Percentiles rank a stretch among this genome's conserved stretches.
phyloP scores from a whole-genome alignment of 495 filamentous ascomycete species.

The Tuber calosporum region DNA sequence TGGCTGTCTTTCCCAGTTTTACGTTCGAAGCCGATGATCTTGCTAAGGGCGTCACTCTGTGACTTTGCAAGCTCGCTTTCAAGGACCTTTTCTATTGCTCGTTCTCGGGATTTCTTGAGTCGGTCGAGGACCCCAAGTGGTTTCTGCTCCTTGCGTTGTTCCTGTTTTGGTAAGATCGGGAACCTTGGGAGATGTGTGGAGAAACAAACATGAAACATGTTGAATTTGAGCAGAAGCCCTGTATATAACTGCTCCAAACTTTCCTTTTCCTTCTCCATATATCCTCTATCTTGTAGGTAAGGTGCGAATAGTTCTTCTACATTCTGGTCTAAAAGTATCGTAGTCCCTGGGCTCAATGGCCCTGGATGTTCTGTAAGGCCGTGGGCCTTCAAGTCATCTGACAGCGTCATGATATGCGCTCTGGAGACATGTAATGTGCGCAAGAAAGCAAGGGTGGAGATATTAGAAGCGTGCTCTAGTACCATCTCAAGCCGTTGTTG shows the following conservation, averaged over 20 bases:
- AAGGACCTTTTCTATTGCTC: slow-evolving; percentile 41
- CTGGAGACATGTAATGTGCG: slow-evolving; percentile 84
- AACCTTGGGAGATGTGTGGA: slow-evolving; percentile 19
- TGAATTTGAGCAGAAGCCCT: slow-evolving; percentile 89
- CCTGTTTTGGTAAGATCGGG: slow-evolving; percentile 30
- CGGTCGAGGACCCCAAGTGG: slow-evolving; percentile 40
- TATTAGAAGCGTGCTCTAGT: slow-evolving; percentile 79
- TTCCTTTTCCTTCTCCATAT: slow-evolving; percentile 87
- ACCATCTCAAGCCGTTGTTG: slow-evolving; percentile 96
- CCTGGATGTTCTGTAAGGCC: slow-evolving; percentile 94
- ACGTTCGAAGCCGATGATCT: slow-evolving; percentile 42
- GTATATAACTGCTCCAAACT: slow-evolving; percentile 88
- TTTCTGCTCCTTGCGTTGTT: slow-evolving; percentile 44
- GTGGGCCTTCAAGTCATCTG: slow-evolving; percentile 90
- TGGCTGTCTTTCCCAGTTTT: slow-evolving; percentile 29
- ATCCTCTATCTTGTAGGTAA: slow-evolving; percentile 86
- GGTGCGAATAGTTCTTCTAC: slow-evolving; percentile 96
- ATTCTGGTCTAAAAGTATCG: slow-evolving; percentile 84
- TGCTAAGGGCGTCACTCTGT: slow-evolving; percentile 36
- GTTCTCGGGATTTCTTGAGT: slow-evolving; percentile 40
- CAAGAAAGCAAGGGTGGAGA: slow-evolving; percentile 87
- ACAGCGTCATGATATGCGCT: slow-evolving; percentile 70
- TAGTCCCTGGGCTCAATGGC: slow-evolving; percentile 75
- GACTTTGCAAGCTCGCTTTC: slow-evolving; percentile 41
- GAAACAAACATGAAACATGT: slow-evolving; percentile 61